Conservation (phyloP, 2,329 filamentous ascomycete genomes). For the Colletotrichum phormii region DNA sequence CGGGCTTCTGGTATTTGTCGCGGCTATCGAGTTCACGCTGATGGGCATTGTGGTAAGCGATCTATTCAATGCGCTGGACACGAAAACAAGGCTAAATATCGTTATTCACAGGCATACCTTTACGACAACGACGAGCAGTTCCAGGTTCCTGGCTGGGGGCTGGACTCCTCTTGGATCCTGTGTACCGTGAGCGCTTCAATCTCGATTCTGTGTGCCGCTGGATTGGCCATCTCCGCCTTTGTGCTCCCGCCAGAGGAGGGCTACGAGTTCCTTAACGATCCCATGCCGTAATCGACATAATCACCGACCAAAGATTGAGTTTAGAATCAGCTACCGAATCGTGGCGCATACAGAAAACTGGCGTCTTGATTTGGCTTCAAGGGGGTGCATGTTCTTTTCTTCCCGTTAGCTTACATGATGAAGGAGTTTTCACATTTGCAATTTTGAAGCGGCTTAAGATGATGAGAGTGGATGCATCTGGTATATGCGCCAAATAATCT, state of each 20-base stretch:
- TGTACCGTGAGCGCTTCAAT: conserved; percentile 68
- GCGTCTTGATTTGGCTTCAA: conserved; percentile 8
- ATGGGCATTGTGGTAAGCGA: conserved; percentile 85
- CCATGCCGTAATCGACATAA: conserved; percentile 40
- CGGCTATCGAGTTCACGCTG: conserved; percentile 76
- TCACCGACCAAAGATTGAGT: no score
- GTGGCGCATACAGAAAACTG: conserved; percentile 14
- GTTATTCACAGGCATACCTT: conserved; percentile 74
- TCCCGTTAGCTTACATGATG: background rate
- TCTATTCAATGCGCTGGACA: background rate
- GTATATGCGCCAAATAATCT: background rate
- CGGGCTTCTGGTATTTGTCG: conserved; percentile 73
- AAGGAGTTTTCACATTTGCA: background rate
- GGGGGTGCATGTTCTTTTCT: background rate
- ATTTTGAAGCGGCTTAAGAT: background rate
- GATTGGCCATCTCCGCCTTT: conserved; percentile 74
- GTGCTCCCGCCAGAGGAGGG: conserved; percentile 84
- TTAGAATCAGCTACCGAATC: background rate
- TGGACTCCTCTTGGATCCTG: conserved; percentile 84
- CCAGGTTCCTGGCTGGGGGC: conserved; percentile 79
- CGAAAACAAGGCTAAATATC: conserved; percentile 16
- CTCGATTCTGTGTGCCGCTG: conserved; percentile 64
- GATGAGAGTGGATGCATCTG: background rate
- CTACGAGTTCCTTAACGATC: conserved; percentile 76
- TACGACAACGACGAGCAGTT: conserved; percentile 88